Evolutionary conservation across 805 yeast species (phyloP).

Genomic region (Debaryomyces hansenii): DNA sequence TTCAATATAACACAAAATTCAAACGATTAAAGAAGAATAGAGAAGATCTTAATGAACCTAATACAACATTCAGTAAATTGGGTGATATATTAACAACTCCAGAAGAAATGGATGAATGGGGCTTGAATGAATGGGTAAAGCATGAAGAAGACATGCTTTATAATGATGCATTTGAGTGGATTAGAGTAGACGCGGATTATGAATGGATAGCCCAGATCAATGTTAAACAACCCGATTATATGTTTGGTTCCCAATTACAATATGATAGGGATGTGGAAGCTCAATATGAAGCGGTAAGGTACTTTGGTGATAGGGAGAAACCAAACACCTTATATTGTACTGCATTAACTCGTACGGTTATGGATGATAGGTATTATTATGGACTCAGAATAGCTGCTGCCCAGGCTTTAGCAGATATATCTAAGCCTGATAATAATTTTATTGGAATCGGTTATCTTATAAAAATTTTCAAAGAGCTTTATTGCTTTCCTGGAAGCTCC

Average conservation of each 20-base stretch:
- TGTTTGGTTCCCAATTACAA: slow-evolving; percentile 90
- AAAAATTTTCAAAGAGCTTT: slow-evolving; percentile 65
- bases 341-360: slow-evolving; percentile 70
- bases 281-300: slow-evolving; percentile 78
- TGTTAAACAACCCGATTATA: slow-evolving; percentile 88
- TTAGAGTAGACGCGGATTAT: slow-evolving; percentile 94
- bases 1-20: slow-evolving; percentile 92
- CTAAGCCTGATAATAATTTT: slow-evolving; percentile 60
- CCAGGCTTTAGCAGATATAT: slow-evolving; percentile 65
- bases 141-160: slow-evolving; percentile 68
- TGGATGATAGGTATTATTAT: slow-evolving; percentile 84
- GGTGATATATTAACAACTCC: slow-evolving; percentile 75
- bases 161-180: slow-evolving; percentile 95
- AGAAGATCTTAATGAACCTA: slow-evolving; percentile 44
- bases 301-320: slow-evolving; percentile 60
- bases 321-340: slow-evolving; percentile 72
- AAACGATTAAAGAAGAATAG: slow-evolving; percentile 70
- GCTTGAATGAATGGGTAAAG: slow-evolving; percentile 63
- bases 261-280: slow-evolving; percentile 97
- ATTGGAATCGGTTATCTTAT: slow-evolving; percentile 74
- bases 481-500: slow-evolving; percentile 61
- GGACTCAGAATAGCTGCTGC: slow-evolving; percentile 92
- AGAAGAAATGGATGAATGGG: slow-evolving; percentile 69
- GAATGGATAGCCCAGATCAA: slow-evolving; percentile 90
- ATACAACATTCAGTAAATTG: slow-evolving; percentile 48